A percentile compares a stretch with the other conserved stretches of the same genome.
phyloP scores from a whole-genome alignment of 179 eudicot genomes.

The Silene coronaria region DNA sequence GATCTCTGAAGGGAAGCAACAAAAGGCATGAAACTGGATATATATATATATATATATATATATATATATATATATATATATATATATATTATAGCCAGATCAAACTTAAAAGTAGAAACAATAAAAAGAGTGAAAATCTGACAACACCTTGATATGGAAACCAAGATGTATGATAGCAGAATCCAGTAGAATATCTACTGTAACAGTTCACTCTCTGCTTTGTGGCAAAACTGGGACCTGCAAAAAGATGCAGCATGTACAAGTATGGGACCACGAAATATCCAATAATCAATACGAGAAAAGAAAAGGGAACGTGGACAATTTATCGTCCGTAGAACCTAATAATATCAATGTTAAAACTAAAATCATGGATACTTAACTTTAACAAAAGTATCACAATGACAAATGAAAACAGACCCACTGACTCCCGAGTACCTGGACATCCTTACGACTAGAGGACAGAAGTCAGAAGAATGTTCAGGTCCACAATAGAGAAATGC shows the following conservation, averaged over 20 bases:
- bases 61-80: too few relatives aligned
- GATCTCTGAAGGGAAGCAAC: neutral
- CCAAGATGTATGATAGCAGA: slow-evolving; percentile 16
- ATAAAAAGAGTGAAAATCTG: slow-evolving; percentile 9
- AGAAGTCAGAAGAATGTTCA: slow-evolving; percentile 16
- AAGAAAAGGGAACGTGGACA: slow-evolving; percentile 25
- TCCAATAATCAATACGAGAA: slow-evolving; percentile 18
- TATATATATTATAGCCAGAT: neutral
- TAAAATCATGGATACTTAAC: neutral
- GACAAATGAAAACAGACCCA: slow-evolving; percentile 11
- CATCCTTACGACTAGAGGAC: slow-evolving; percentile 17
- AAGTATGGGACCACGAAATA: slow-evolving; percentile 22
- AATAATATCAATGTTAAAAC: slow-evolving; percentile 13
- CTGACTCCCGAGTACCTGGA: slow-evolving; percentile 27
- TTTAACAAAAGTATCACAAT: slow-evolving; percentile 23
- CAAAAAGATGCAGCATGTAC: slow-evolving; percentile 14
- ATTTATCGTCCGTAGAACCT: slow-evolving; percentile 17
- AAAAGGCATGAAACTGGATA: slow-evolving; percentile 8
- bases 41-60: too few relatives aligned
- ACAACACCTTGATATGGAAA: slow-evolving; percentile 19
- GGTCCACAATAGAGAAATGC: neutral
- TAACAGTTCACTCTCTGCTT: slow-evolving; percentile 14
- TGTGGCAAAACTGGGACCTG: slow-evolving; percentile 23
- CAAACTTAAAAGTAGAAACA: slow-evolving; percentile 1
- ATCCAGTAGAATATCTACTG: slow-evolving; percentile 26